phyloP scores from a whole-genome alignment of 768 basidiomycete genomes.

The Kwoniella dejecticola region DNA sequence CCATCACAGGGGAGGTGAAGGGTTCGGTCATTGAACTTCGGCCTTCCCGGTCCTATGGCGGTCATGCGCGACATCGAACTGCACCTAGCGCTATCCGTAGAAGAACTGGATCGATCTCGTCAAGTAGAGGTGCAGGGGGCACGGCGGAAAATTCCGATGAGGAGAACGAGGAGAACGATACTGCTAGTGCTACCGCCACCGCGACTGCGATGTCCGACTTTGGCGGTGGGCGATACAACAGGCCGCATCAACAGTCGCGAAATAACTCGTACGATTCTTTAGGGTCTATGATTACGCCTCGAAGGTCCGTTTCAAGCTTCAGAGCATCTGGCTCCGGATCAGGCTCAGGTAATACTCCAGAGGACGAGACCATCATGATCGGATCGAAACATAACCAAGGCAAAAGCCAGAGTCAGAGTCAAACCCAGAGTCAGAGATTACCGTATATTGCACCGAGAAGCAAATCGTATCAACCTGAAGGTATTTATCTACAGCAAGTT shows the following conservation, averaged over 20 bases:
- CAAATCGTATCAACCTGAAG: constrained; percentile 3
- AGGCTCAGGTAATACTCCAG: not conserved
- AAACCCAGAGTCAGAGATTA: too few species aligned
- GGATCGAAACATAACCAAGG: not conserved
- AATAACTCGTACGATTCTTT: constrained; percentile 11
- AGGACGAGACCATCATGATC: constrained; percentile 5
- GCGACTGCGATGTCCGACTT: constrained; percentile 39
- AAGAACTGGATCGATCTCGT: constrained; percentile 13
- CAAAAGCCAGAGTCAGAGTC: too few species aligned
- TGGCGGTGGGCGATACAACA: constrained; percentile 34
- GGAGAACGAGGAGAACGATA: constrained; percentile 30
- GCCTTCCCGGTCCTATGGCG: constrained; percentile 14
- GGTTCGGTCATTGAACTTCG: constrained; percentile 41
- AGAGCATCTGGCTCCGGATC: not conserved
- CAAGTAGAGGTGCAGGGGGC: not conserved
- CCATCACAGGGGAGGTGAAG: constrained; percentile 39
- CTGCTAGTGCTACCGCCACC: constrained; percentile 27
- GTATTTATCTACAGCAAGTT: not conserved
- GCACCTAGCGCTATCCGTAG: not conserved
- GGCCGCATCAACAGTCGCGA: not conserved
- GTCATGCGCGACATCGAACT: constrained; percentile 9
- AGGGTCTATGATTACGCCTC: constrained; percentile 11
- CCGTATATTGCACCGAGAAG: not conserved
- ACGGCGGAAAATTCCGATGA: constrained; percentile 6
- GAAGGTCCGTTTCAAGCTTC: constrained; percentile 10